These are phyloP conservation scores for Penicillium atrosanguineum DNA, from an alignment of 495 filamentous ascomycete species.

Conservation along the genomic window DNA sequence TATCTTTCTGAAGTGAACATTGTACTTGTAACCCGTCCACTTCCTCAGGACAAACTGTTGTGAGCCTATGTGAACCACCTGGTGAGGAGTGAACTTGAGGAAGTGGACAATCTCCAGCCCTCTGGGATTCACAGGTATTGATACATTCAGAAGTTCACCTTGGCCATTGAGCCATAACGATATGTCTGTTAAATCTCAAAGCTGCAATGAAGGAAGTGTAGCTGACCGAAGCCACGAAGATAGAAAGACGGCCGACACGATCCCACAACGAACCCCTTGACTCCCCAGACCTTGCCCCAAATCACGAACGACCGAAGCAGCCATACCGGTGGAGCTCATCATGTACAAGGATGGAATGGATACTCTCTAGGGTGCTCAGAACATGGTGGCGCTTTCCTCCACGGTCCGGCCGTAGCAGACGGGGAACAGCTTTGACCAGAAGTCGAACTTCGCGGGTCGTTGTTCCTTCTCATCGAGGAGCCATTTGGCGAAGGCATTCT, in stretches of 20 bases:
- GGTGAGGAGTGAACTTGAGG: too few species aligned
- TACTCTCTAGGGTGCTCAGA: background rate
- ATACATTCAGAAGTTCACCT: background rate
- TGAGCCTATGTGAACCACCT: slow-evolving; percentile 3
- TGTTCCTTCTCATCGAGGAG: slow-evolving; percentile 26
- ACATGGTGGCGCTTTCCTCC: slow-evolving; percentile 25
- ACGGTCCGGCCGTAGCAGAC: slow-evolving; percentile 36
- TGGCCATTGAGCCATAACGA: slow-evolving; percentile 1
- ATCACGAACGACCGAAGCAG: background rate
- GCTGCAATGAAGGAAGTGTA: slow-evolving; percentile 8
- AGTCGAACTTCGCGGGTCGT: slow-evolving; percentile 24
- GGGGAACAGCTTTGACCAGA: slow-evolving; percentile 39
- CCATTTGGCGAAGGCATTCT: slow-evolving; percentile 35
- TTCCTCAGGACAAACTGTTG: background rate
- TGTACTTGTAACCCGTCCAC: background rate
- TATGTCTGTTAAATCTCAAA: slow-evolving; percentile 5
- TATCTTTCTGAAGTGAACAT: too few species aligned
- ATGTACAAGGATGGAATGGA: background rate
- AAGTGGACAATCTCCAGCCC: background rate
- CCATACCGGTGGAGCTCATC: background rate
- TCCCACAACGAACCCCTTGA: background rate
- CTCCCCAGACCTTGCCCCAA: background rate
- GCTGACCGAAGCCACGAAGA: slow-evolving; percentile 3
- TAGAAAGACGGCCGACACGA: background rate
- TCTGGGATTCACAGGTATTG: background rate